Conservation (phyloP, 164 flowering plant genomes). For the Santalum album region DNA sequence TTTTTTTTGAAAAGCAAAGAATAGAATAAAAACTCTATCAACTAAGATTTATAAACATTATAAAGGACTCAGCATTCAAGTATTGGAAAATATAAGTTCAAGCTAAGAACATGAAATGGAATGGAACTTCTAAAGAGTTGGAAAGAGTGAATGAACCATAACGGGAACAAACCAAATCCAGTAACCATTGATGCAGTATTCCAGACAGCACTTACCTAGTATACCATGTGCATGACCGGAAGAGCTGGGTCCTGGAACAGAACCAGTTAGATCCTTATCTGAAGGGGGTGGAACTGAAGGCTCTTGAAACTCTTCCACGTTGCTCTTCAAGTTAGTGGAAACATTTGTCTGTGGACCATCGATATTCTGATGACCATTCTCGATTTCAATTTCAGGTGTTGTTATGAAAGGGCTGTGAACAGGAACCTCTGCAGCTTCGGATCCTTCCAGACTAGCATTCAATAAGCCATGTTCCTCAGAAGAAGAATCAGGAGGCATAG, state of each 20-base stretch:
- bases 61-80: too few relatives aligned
- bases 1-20: too few relatives aligned
- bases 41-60: too few relatives aligned
- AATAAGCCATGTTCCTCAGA: conserved; percentile 18
- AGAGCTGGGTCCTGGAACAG: conserved; percentile 23
- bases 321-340: conserved; percentile 22
- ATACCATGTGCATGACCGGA: conserved; percentile 24
- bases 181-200: too few relatives aligned
- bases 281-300: too few relatives aligned
- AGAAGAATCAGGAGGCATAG: conserved; percentile 16
- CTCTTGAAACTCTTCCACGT: conserved; percentile 22
- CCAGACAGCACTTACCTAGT: conserved; percentile 31
- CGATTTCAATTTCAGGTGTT: conserved; percentile 38
- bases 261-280: conserved; percentile 18
- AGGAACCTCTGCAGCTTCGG: conserved; percentile 24
- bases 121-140: too few relatives aligned
- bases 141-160: too few relatives aligned
- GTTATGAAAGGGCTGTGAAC: conserved; percentile 17
- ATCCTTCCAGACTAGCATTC: conserved; percentile 13
- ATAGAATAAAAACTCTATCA: too few relatives aligned
- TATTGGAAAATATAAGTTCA: too few relatives aligned
- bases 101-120: too few relatives aligned
- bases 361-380: conserved; percentile 20
- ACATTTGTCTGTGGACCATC: conserved; percentile 24
- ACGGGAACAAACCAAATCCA: too few relatives aligned